Evolutionary conservation across 805 yeast species (phyloP), one percentile per base, ranked within the genome.

Genomic region (Candida peoriensis): DNA sequence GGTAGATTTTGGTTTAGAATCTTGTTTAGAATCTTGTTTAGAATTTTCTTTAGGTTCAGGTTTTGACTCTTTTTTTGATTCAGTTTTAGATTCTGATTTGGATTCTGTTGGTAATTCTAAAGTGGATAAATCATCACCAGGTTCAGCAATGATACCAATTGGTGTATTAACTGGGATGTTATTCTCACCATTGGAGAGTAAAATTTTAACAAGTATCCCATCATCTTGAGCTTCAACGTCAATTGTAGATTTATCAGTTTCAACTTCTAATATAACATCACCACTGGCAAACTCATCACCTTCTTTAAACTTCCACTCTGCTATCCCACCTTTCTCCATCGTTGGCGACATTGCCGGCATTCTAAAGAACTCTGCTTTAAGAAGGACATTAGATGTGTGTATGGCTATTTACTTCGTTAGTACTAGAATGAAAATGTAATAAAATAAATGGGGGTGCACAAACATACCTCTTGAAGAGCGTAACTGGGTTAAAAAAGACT

Each of bases 281-380:
- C 98, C 98, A 7, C 94, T 73, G 21, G 66, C 54, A 61, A 82
- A 90, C 4, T 68, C 36, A 4, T 85, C 93, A 20, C 86, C 86
- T 32, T 72, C 81, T 58, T 88, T 79, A 52, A 79, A 69, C 57
- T 86, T 84, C 98, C 98, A 90, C 36, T 77, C 70, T 10, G 87
- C 85, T 44, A 90, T 74, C 6, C 95, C 96, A 26, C 98, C 98
- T 55, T 80, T 85, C 20, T 88, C 87, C 98, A 90, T 90, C 6
- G 98, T 90, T 28, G 98, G 98, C 5, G 97, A 89, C 96, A 90
- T 86, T 18, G 98, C 97, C 4, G 98, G 98, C 97, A 90, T 90
- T 35, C 70, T 78, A 64, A 86, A 87, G 46, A 74, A 56, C 34
- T 57, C 52, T 10, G 64, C 66, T 34, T 54, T 51, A 19, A 32